Percentiles rank a stretch among this genome's conserved stretches.
Evolutionary conservation across 441 rosid genomes (phyloP).

Genomic region (Pelargonium myrrhifolium): DNA sequence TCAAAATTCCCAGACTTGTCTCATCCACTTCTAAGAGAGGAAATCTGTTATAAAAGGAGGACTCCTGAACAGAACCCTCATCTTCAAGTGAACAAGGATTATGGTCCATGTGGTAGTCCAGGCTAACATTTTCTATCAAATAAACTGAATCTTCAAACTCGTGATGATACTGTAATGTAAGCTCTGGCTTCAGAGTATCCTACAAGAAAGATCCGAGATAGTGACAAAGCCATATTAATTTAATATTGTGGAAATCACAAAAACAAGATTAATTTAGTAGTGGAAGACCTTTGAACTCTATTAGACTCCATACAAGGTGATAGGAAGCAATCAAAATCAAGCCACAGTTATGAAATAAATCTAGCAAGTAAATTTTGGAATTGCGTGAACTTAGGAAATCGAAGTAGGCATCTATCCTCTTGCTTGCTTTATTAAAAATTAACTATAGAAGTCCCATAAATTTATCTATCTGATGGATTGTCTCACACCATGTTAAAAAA

Average conservation of each 20-base stretch:
- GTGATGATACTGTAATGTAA: conserved; percentile 23
- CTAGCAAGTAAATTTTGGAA: background rate
- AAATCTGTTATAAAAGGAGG: conserved; percentile 28
- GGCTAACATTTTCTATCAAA: conserved; percentile 41
- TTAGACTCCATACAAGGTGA: background rate
- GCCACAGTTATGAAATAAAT: background rate
- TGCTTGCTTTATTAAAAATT: background rate
- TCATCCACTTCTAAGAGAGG: conserved; percentile 78
- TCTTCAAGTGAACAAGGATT: conserved; percentile 33
- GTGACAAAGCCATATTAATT: conserved; percentile 9
- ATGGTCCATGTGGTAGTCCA: conserved; percentile 38
- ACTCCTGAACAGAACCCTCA: conserved; percentile 38
- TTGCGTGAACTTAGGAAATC: background rate
- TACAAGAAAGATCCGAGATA: conserved; percentile 26
- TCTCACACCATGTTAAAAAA: background rate
- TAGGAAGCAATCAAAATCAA: conserved; percentile 3
- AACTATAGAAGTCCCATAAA: background rate
- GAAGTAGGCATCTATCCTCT: conserved; percentile 1
- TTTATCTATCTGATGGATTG: background rate
- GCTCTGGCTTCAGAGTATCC: conserved; percentile 37
- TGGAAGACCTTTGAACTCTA: background rate
- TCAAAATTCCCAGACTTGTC: conserved; percentile 32
- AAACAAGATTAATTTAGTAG: background rate
- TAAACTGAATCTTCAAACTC: conserved; percentile 43
- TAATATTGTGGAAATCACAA: conserved; percentile 10